These are phyloP conservation scores for Closterium sp. DNA, from an alignment of 139 green algal species.

Conservation along the genomic window DNA sequence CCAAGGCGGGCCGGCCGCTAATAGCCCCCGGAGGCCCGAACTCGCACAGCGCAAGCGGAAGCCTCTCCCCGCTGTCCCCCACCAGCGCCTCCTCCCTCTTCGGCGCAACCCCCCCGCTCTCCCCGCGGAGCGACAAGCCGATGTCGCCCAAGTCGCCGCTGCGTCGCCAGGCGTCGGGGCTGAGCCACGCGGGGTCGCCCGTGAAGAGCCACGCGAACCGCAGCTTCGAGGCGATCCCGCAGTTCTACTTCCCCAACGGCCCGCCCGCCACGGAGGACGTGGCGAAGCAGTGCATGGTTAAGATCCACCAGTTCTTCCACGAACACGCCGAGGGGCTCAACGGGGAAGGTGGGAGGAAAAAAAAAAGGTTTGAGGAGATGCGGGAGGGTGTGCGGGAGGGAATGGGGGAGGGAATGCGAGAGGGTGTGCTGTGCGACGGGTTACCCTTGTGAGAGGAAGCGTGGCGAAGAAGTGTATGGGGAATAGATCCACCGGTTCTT, in stretches of 20 bases:
- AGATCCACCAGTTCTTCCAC: background rate
- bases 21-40: slow-evolving; percentile 27
- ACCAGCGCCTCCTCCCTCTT: slow-evolving; percentile 44
- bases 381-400: background rate
- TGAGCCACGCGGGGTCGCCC: slow-evolving; percentile 16
- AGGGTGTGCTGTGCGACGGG: background rate
- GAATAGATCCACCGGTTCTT: background rate
- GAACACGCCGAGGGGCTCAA: slow-evolving; percentile 1
- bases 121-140: slow-evolving; percentile 69
- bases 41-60: background rate
- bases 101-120: slow-evolving; percentile 75
- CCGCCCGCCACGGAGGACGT: background rate
- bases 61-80: slow-evolving; percentile 48
- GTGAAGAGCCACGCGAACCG: slow-evolving; percentile 6
- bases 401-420: background rate
- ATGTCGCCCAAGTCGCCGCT: slow-evolving; percentile 54
- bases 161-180: slow-evolving; percentile 10
- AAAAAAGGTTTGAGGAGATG: no score
- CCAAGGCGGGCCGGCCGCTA: slow-evolving; percentile 68
- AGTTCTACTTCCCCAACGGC: slow-evolving; percentile 62
- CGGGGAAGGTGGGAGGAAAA: background rate
- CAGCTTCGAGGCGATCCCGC: slow-evolving; percentile 61
- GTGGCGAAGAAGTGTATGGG: background rate
- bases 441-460: background rate
- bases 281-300: background rate